These are phyloP conservation scores for Plantago coronopus DNA, from an alignment of 305 asterid species.

Conservation along the genomic window DNA sequence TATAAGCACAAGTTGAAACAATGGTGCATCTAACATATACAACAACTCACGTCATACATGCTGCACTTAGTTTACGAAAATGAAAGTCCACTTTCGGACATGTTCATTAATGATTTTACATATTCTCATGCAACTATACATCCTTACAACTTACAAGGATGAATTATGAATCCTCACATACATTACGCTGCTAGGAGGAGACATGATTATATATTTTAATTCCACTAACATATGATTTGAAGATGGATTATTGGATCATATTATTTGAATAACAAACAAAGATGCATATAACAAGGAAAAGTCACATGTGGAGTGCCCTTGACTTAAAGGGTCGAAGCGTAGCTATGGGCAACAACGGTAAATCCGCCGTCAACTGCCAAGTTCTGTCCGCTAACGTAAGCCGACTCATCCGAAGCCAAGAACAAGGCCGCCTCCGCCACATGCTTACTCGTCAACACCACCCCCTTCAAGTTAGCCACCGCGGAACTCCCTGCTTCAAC, in stretches of 20 bases:
- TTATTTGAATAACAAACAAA: neutral
- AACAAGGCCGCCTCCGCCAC: conserved; percentile 55
- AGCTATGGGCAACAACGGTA: conserved; percentile 37
- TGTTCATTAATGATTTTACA: too few relatives aligned
- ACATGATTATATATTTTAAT: too few relatives aligned
- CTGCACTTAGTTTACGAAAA: too few relatives aligned
- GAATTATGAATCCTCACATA: too few relatives aligned
- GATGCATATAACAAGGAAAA: conserved; percentile 36
- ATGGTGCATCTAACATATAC: too few relatives aligned
- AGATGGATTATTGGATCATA: neutral
- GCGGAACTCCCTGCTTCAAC: conserved; percentile 29
- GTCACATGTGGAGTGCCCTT: conserved; percentile 30
- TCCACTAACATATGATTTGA: too few relatives aligned
- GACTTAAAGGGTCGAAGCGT: conserved; percentile 22
- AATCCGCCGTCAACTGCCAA: conserved; percentile 62
- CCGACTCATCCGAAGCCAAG: conserved; percentile 66
- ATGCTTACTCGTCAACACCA: conserved; percentile 35
- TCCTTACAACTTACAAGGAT: too few relatives aligned
- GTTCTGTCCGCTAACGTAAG: conserved; percentile 55
- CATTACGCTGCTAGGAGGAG: too few relatives aligned
- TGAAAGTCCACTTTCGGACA: too few relatives aligned
- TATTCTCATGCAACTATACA: too few relatives aligned
- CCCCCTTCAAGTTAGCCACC: conserved; percentile 41
- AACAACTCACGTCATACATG: too few relatives aligned
- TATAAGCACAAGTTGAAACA: too few relatives aligned